Percentiles rank a stretch among this genome's conserved stretches.
phyloP scores from a whole-genome alignment of 805 yeast genomes.

The Zygosaccharomyces bailii region DNA sequence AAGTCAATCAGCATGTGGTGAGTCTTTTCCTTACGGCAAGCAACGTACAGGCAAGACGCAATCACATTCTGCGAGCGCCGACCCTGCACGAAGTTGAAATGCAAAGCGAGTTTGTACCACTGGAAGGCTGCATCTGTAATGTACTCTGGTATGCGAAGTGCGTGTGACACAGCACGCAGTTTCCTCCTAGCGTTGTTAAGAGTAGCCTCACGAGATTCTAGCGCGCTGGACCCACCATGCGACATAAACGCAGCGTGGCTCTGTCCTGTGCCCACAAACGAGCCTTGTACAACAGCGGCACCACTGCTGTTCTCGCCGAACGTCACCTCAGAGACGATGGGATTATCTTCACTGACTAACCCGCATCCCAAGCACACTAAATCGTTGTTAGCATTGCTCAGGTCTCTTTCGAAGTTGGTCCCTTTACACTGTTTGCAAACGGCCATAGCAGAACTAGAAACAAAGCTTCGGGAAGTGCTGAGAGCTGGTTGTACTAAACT shows the following conservation, averaged over 20 bases:
- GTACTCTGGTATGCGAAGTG: conserved; percentile 75
- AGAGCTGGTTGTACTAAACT: not conserved
- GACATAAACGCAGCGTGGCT: conserved; percentile 58
- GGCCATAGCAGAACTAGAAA: conserved; percentile 14
- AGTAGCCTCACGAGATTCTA: conserved; percentile 89
- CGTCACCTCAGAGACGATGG: conserved; percentile 91
- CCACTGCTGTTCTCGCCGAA: conserved; percentile 91
- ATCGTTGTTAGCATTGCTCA: conserved; percentile 64
- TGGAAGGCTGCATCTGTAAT: conserved; percentile 82
- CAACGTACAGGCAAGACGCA: conserved; percentile 91
- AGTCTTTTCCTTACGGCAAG: conserved; percentile 87
- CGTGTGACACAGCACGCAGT: conserved; percentile 74
- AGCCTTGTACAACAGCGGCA: conserved; percentile 94
- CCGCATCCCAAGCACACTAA: conserved; percentile 82
- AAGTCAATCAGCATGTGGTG: conserved; percentile 96
- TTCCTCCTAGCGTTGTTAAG: conserved; percentile 77
- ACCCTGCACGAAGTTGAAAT: conserved; percentile 94
- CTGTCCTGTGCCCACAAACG: conserved; percentile 87
- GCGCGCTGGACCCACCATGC: conserved; percentile 61
- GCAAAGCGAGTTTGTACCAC: conserved; percentile 84
- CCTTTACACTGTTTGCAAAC: conserved; percentile 50
- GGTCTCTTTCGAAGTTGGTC: conserved; percentile 50
- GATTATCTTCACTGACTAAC: conserved; percentile 82
- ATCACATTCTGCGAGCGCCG: conserved; percentile 91
- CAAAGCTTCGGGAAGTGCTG: not conserved